Evolutionary conservation across 805 yeast species (phyloP), one percentile per base, ranked within the genome.

Genomic region (Candida railenensis): DNA sequence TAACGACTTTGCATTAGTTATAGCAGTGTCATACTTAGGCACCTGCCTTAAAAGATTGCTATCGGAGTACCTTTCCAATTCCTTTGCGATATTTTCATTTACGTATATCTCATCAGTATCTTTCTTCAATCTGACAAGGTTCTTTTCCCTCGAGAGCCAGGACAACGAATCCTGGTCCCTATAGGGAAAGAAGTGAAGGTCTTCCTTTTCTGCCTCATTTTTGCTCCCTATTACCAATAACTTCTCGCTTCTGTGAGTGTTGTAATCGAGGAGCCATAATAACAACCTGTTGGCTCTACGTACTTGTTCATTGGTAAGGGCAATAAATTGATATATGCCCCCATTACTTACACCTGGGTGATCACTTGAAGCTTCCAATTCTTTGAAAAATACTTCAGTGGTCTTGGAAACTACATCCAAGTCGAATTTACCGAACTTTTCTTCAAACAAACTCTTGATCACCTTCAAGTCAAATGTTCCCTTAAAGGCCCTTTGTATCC

Each of bases 191-290:
- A 58, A 51, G n/a, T 36, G 21, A 16, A 18, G 22, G 12, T 36
- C 39, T 16, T 8, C 39, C 14, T 16, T 11, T 16, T 16, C 8
- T 5, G 20, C 14, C 22, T 8, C n/a, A 4, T 20, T 8, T 15
- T n/a, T 7, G 14, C n/a, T 19, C 1, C 47, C 50, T 1, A 63
- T 60, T 3, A 66, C 43, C 20, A 49, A 46, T 21, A 67, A 47
- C 14, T 37, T 28, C 28, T 56, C 55, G 5, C 48, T 49, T 19
- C 51, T 37, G 44, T 65, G 70, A 22, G 59, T 50, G 45, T 66
- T 67, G 52, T 57, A 65, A 52, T 71, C 62, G 42, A 73, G 55
- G 19, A 56, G 46, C 77, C 77, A 71, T 43, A 71, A 48, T 28
- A 74, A 49, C 18, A 72, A 58, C 40, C 77, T 54, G 49, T 69